Percentiles rank a stretch among this genome's conserved stretches.
Conservation (phyloP, 2,329 filamentous ascomycete species). For the Curvularia hawaiiensis region DNA sequence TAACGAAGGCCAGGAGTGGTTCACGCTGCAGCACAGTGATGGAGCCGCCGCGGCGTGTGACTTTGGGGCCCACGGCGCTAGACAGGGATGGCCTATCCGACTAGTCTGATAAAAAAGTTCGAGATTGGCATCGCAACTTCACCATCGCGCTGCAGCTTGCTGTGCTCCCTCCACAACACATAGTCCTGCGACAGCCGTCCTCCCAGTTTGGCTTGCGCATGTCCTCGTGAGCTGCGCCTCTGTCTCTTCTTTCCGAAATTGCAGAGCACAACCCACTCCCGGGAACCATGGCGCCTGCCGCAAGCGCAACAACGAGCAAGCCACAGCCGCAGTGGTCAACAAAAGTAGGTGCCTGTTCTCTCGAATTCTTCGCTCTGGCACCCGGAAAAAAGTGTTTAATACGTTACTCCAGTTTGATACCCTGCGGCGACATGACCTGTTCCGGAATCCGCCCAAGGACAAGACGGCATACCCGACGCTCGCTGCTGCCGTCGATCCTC, state of each 20-base stretch:
- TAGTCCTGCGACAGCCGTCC: background rate
- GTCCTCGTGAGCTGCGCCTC: conserved; percentile 12
- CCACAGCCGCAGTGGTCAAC: conserved; percentile 70
- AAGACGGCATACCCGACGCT: conserved; percentile 86
- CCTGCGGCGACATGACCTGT: conserved; percentile 83
- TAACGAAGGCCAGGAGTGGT: conserved; percentile 31
- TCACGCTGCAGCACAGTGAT: conserved; percentile 25
- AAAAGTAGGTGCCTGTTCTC: conserved; percentile 49
- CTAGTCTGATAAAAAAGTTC: conserved; percentile 20
- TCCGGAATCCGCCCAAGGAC: conserved; percentile 85
- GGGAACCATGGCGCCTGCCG: conserved; percentile 38
- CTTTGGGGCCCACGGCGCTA: conserved; percentile 18
- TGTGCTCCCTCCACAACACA: conserved; percentile 5
- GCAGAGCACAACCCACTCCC: background rate
- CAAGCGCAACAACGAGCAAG: conserved; percentile 59
- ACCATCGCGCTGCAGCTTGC: conserved; percentile 8
- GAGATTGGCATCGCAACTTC: conserved; percentile 15
- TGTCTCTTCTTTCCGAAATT: background rate
- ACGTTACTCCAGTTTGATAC: conserved; percentile 67
- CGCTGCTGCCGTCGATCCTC: conserved; percentile 83
- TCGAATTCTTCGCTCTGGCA: background rate
- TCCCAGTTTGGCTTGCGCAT: conserved; percentile 3
- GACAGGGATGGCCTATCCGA: conserved; percentile 20
- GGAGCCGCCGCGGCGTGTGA: conserved; percentile 29
- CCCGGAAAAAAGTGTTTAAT: background rate